Evolutionary conservation across 192 early-diverging fungal species (phyloP).

Genomic region (Backusella psychrophila): DNA sequence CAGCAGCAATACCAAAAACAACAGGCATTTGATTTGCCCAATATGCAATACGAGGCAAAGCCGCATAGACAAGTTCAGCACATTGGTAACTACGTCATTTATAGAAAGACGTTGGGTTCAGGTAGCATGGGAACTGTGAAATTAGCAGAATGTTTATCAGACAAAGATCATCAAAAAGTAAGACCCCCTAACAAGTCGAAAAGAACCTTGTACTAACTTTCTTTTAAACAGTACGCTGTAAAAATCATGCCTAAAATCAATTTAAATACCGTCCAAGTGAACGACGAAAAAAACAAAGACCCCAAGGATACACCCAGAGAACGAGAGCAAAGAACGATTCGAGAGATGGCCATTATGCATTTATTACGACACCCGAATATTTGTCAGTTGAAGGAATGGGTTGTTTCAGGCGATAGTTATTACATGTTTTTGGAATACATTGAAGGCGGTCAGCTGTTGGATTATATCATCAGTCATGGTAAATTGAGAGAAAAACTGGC

Average conservation of each 20-base stretch:
- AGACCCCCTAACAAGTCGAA: too few species aligned
- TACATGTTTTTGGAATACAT: conserved; percentile 80
- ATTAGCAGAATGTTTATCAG: conserved; percentile 21
- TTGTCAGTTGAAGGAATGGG: conserved; percentile 66
- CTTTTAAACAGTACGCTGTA: conserved; percentile 18
- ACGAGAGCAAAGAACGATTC: conserved; percentile 34
- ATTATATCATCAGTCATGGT: conserved; percentile 80
- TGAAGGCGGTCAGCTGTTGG: conserved; percentile 78
- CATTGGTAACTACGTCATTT: conserved; percentile 22
- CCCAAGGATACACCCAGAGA: conserved; percentile 39
- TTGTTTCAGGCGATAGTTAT: conserved; percentile 60
- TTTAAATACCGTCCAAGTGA: neutral
- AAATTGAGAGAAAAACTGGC: conserved; percentile 79
- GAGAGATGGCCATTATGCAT: conserved; percentile 70
- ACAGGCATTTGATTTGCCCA: neutral
- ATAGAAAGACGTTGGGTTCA: conserved; percentile 19
- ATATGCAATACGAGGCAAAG: neutral
- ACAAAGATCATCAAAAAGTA: conserved; percentile 7
- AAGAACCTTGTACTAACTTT: too few species aligned
- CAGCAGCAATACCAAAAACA: neutral
- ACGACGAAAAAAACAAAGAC: conserved; percentile 14
- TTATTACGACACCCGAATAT: conserved; percentile 83
- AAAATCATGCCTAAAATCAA: conserved; percentile 24
- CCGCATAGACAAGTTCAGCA: conserved; percentile 4
- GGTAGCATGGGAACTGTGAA: conserved; percentile 29